These are phyloP conservation scores for Cyclanthera cordifolia DNA, from an alignment of 306 rosid species.

Conservation along the genomic window DNA sequence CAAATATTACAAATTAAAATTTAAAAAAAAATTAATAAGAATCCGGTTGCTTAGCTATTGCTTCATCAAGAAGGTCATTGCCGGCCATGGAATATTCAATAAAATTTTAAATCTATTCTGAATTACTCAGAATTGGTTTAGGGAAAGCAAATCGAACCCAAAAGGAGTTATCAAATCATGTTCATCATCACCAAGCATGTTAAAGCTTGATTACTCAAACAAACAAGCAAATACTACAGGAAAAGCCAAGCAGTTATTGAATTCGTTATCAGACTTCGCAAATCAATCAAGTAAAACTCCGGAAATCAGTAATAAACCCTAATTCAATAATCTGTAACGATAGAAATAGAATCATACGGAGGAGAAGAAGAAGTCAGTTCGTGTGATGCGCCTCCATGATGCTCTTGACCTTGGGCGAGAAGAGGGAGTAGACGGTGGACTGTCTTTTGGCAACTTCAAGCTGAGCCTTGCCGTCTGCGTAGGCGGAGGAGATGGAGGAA, in stretches of 20 bases:
- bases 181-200: constrained; percentile 7
- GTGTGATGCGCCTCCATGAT: constrained; percentile 41
- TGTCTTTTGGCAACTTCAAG: constrained; percentile 48
- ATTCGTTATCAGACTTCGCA: background rate
- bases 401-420: constrained; percentile 40
- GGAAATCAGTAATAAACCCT: background rate
- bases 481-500: constrained; percentile 27
- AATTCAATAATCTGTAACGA: background rate
- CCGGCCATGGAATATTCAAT: background rate
- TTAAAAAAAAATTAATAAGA: no score
- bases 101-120: background rate
- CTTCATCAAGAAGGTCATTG: background rate
- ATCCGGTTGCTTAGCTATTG: no score
- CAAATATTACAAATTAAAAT: no score
- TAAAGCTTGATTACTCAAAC: background rate
- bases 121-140: background rate
- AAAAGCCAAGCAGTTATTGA: background rate
- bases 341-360: background rate
- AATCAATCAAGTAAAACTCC: background rate
- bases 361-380: background rate
- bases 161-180: background rate
- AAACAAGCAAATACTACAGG: background rate
- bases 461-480: constrained; percentile 42
- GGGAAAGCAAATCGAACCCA: background rate
- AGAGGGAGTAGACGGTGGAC: constrained; percentile 46